phyloP scores from a whole-genome alignment of 1,139 yeast species.

The Magnusiomyces ingens region DNA sequence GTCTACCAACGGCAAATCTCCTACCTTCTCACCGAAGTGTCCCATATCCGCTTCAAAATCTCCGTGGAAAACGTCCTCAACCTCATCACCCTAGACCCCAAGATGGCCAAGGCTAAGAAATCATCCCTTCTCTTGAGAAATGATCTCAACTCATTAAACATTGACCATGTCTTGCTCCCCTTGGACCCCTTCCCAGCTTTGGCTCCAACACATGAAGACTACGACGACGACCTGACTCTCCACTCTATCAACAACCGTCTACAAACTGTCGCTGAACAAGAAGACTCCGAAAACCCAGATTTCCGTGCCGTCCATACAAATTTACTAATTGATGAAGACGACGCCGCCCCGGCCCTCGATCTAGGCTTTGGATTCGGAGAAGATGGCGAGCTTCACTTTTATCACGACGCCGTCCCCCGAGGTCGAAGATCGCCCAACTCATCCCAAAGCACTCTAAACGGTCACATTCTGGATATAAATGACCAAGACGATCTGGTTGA shows the following conservation, averaged over 20 bases:
- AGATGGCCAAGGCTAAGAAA: not conserved
- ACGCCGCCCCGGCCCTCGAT: slow-evolving; percentile 4
- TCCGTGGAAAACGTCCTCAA: not conserved
- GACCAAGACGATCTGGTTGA: too few species aligned
- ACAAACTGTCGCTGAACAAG: too few species aligned
- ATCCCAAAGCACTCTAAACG: too few species aligned
- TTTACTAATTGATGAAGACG: not conserved
- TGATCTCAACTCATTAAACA: not conserved
- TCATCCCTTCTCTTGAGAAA: not conserved
- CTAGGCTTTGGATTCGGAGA: slow-evolving; percentile 11
- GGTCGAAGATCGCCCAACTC: too few species aligned
- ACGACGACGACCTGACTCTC: not conserved
- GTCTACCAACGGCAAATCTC: slow-evolving; percentile 13
- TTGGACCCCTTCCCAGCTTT: not conserved
- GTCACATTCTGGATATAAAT: too few species aligned
- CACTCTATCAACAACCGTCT: not conserved
- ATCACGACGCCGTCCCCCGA: not conserved
- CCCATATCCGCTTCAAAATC: not conserved
- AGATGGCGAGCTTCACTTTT: slow-evolving; percentile 9
- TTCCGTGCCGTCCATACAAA: not conserved
- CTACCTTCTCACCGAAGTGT: slow-evolving; percentile 3
- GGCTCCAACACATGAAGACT: not conserved
- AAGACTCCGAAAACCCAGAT: not conserved
- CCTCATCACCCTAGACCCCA: not conserved
- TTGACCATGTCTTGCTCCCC: not conserved